Percentiles rank a stretch among this genome's conserved stretches.
These are phyloP conservation scores for Kwoniella newhampshirensis DNA, from an alignment of 768 basidiomycete genomes.

Conservation along the genomic window DNA sequence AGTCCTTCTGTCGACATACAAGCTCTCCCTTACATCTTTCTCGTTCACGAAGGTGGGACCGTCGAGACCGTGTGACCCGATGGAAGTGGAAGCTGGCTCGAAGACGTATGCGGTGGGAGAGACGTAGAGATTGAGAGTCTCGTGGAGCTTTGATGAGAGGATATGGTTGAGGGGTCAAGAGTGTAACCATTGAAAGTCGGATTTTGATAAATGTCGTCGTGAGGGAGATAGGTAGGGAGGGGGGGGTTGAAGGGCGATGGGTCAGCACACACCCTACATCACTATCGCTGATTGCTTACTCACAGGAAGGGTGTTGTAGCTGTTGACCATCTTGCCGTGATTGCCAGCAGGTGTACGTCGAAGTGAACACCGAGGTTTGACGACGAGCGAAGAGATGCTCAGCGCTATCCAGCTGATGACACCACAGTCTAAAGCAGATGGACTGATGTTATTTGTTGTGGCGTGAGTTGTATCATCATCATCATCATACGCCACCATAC, in stretches of 20 bases:
- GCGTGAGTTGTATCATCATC: too few species aligned
- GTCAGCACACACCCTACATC: not conserved
- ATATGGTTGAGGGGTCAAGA: not conserved
- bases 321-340: conserved; percentile 6
- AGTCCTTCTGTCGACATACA: conserved; percentile 53
- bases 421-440: too few species aligned
- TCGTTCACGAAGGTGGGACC: conserved; percentile 32
- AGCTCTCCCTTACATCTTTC: conserved; percentile 50
- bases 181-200: too few species aligned
- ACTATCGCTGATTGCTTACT: not conserved
- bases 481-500: too few species aligned
- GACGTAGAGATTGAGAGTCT: conserved; percentile 53
- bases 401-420: too few species aligned
- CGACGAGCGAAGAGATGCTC: too few species aligned
- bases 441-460: too few species aligned
- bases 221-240: too few species aligned
- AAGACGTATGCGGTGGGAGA: conserved; percentile 43
- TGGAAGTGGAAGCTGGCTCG: conserved; percentile 40
- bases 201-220: too few species aligned
- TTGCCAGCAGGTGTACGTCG: too few species aligned
- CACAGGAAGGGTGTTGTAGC: conserved; percentile 1
- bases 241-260: not conserved
- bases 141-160: conserved; percentile 36
- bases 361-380: not conserved
- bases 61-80: conserved; percentile 16